Conservation (phyloP, 495 filamentous ascomycete genomes). For the Aspergillus saccharolyticus region DNA sequence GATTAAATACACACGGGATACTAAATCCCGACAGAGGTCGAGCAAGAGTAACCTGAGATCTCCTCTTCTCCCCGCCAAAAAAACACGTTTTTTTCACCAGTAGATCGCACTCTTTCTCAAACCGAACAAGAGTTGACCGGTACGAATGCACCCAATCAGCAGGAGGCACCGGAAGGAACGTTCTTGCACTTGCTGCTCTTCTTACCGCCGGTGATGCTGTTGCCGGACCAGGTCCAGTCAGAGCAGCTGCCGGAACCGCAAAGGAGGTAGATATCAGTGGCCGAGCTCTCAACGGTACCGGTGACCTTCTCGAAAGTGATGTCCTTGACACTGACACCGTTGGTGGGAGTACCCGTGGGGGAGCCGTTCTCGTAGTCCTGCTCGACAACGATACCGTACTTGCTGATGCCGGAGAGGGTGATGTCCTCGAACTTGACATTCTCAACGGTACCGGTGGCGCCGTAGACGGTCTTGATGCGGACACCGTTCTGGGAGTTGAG, state of each 20-base stretch:
- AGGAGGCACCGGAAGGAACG: constrained; percentile 34
- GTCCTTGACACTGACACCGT: constrained; percentile 54
- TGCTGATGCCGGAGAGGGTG: constrained; percentile 46
- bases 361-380: constrained; percentile 64
- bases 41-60: not conserved
- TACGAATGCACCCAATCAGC: constrained; percentile 5
- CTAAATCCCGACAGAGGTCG: not conserved
- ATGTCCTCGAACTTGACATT: constrained; percentile 58
- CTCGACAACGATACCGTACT: constrained; percentile 62
- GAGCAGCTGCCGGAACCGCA: constrained; percentile 39
- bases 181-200: constrained; percentile 36
- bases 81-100: too few relatives aligned
- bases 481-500: constrained; percentile 42
- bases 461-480: constrained; percentile 60
- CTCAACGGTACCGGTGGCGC: constrained; percentile 50
- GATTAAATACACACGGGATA: not conserved
- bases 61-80: too few relatives aligned
- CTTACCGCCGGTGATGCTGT: constrained; percentile 44
- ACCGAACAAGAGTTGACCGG: not conserved
- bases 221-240: constrained; percentile 44
- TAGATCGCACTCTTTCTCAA: not conserved
- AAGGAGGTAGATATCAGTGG: constrained; percentile 47
- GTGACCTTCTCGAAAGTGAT: constrained; percentile 47
- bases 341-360: constrained; percentile 54
- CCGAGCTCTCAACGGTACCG: constrained; percentile 41